Evolutionary conservation across 2,329 filamentous ascomycete species (phyloP).

Genomic region (Arachnopeziza araneosa): DNA sequence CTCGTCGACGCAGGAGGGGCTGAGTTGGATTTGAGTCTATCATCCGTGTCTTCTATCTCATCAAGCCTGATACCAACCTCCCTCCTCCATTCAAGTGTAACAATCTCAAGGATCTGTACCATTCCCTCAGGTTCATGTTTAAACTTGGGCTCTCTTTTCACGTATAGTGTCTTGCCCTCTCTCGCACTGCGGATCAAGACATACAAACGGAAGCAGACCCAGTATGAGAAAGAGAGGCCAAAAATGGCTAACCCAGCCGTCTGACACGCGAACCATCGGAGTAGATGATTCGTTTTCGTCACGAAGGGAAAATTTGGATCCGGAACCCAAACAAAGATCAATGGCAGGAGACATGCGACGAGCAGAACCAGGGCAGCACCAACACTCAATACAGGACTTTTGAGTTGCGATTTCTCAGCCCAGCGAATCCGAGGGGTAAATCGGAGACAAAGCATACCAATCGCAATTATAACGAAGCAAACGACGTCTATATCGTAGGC

Average conservation of each 20-base stretch:
- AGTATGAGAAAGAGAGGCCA: background rate
- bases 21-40: background rate
- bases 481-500: background rate
- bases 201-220: background rate
- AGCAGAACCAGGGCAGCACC: background rate
- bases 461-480: background rate
- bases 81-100: background rate
- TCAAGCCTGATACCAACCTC: background rate
- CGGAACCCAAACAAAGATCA: constrained; percentile 1
- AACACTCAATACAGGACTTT: background rate
- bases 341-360: background rate
- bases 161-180: background rate
- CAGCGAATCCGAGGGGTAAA: background rate
- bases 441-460: background rate
- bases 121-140: background rate
- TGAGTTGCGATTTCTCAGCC: background rate
- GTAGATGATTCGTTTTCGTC: background rate
- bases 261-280: background rate
- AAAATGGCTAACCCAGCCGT: background rate
- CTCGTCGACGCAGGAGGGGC: background rate
- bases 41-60: background rate
- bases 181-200: background rate
- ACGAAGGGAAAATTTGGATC: background rate
- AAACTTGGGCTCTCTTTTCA: constrained; percentile 2
- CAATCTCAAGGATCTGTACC: background rate